A percentile compares a stretch with the other conserved stretches of the same genome.
Evolutionary conservation across 768 basidiomycete species (phyloP).

Genomic region (Gautieria morchelliformis): DNA sequence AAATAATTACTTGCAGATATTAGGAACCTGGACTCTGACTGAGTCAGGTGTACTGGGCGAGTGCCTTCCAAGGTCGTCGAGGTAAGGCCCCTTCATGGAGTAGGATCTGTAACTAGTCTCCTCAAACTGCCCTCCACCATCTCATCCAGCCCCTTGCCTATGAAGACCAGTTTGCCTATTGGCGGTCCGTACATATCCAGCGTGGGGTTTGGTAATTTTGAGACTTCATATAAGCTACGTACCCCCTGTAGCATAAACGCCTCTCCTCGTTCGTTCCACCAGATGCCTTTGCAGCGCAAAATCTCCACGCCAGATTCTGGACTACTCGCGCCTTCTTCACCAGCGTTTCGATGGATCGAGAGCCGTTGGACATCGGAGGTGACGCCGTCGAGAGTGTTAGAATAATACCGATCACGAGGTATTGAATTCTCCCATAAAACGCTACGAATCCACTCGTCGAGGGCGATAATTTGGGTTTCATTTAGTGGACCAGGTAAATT

Average conservation of each 20-base stretch:
- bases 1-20: too few relatives aligned
- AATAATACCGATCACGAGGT: conserved; percentile 17
- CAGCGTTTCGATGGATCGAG: background rate
- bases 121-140: conserved; percentile 43
- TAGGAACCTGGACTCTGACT: too few relatives aligned
- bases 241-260: conserved; percentile 86
- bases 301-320: conserved; percentile 37
- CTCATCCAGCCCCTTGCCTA: conserved; percentile 69
- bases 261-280: conserved; percentile 42
- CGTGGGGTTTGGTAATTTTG: conserved; percentile 29
- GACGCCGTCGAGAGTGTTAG: background rate
- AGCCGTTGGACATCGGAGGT: background rate
- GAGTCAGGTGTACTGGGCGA: too few relatives aligned
- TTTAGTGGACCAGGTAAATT: conserved; percentile 63
- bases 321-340: background rate
- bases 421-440: conserved; percentile 74
- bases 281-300: conserved; percentile 83
- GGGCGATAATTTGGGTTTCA: conserved; percentile 31
- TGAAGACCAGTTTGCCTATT: conserved; percentile 75
- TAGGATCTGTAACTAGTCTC: background rate
- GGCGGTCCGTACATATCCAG: conserved; percentile 37
- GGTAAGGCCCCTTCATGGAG: too few relatives aligned
- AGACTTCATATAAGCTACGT: conserved; percentile 78
- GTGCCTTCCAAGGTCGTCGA: too few relatives aligned
- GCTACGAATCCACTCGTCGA: conserved; percentile 75